Base-by-base conservation (phyloP, 2,329 filamentous ascomycete species). In the Aspergillus caelatus region DNA sequence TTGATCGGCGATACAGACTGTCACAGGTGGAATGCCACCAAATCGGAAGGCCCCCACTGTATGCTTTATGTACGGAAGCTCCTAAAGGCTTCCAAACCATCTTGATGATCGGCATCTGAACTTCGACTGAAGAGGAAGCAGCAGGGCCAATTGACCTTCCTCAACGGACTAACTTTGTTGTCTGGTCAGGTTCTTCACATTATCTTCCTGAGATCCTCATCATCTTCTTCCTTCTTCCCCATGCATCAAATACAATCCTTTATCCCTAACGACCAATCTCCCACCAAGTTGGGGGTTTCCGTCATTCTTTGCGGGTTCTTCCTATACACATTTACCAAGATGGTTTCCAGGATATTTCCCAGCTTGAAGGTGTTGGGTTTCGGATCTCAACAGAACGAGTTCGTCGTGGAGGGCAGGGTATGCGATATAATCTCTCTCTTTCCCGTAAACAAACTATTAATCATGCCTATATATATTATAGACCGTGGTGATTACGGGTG, bases 401-500 rank as follows among this genome's bases (percentile, higher is more conserved):
- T 98, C 82, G 87, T 89, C 57, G 91, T 97, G 12, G 88, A 93
- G 71, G 93, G 93, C 77, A 91, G 91, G 84, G 94, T 95, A 80
- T 70, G 82, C 70, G 16, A 32, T n/a, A 41, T 41, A 41, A 14
- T 16, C 32, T 41, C 11, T 23, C 10, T 34, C n/a, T 50, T 26
- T 16, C 14, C 50, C 16, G 28, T 34, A 58, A 21, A 57, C 9
- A 30, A 32, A 30, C n/a, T 32, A n/a, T 19, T 52, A 21, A 52
- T 21, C 48, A 34, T 52, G 7, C 10, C 7, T 28, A 23, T 36
- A 45, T 14, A 48, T 57, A 26, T 39, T 57, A 11, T 70, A 97
- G 93, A 97, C 94, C 2, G 85, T 96, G 58, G 83, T 98, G 61
- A 83, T 99, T 58, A 99, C 95, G 0, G 95, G 95, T 54, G 93